These are phyloP conservation scores for Adansonia digitata DNA, from an alignment of 345 rosid species.

Conservation along the genomic window DNA sequence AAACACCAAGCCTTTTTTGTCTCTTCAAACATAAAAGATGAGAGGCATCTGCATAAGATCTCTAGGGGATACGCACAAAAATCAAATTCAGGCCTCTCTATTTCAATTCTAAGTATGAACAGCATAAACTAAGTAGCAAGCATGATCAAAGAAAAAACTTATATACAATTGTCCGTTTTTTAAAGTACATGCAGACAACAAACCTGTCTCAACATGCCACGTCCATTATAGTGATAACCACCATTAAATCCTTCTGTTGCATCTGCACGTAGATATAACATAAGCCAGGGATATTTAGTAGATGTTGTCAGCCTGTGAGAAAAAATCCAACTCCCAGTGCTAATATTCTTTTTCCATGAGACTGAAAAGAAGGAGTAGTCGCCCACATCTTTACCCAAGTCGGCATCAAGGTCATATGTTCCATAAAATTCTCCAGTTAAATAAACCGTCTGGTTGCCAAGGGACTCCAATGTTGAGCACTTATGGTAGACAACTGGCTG, in stretches of 20 bases:
- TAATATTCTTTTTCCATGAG: conserved; percentile 38
- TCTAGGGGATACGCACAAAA: not conserved
- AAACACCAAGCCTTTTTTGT: not conserved
- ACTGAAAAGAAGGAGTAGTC: conserved; percentile 41
- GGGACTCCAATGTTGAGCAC: conserved; percentile 27
- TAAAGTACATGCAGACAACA: conserved; percentile 12
- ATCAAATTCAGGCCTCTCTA: not conserved
- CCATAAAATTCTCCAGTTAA: conserved; percentile 56
- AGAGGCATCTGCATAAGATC: not conserved
- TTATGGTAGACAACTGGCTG: conserved; percentile 51
- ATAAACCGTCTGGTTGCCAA: conserved; percentile 18
- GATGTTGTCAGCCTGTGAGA: conserved; percentile 40
- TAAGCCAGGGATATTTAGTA: conserved; percentile 49
- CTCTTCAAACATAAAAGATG: not conserved
- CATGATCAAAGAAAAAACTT: not conserved
- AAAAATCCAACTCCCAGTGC: conserved; percentile 53
- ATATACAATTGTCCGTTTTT: not conserved
- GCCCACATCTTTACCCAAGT: conserved; percentile 25
- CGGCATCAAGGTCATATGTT: conserved; percentile 51
- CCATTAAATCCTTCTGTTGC: conserved; percentile 45
- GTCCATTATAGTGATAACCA: conserved; percentile 46
- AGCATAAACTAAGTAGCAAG: not conserved
- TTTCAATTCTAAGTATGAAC: not conserved
- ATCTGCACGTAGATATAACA: conserved; percentile 54
- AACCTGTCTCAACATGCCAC: conserved; percentile 47